A percentile compares a stretch with the other conserved stretches of the same genome.
Evolutionary conservation across 2,329 filamentous ascomycete species (phyloP).

Genomic region (Zymoseptoria ardabiliae): DNA sequence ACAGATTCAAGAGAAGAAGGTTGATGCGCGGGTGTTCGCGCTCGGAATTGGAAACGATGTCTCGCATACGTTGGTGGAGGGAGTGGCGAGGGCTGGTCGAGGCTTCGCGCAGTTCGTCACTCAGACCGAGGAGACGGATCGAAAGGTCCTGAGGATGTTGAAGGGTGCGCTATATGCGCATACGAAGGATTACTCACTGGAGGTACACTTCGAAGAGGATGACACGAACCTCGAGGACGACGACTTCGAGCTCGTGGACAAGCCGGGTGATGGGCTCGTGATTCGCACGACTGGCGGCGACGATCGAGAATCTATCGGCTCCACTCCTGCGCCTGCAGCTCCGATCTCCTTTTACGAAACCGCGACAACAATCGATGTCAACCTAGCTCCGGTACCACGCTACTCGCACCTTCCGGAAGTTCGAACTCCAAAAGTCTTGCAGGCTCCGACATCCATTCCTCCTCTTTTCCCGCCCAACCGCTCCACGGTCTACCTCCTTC

Average conservation of each 20-base stretch:
- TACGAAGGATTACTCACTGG: conserved; percentile 55
- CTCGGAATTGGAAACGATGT: conserved; percentile 50
- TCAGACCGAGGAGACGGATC: conserved; percentile 58
- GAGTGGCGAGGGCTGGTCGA: conserved; percentile 51
- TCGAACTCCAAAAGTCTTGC: conserved; percentile 50
- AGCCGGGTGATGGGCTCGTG: conserved; percentile 44
- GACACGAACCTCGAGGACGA: conserved; percentile 34
- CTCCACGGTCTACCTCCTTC: conserved; percentile 57
- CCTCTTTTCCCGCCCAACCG: conserved; percentile 60
- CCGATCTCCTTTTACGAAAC: conserved; percentile 56
- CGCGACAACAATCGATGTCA: conserved; percentile 38
- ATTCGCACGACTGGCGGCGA: conserved; percentile 27
- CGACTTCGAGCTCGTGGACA: conserved; percentile 58
- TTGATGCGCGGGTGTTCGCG: conserved; percentile 48
- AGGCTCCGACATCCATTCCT: conserved; percentile 57
- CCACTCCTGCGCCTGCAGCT: neutral
- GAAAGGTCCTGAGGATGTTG: conserved; percentile 65
- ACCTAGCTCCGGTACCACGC: conserved; percentile 26
- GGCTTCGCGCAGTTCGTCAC: conserved; percentile 56
- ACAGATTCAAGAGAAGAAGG: conserved; percentile 34
- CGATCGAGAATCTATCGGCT: neutral
- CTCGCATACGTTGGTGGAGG: conserved; percentile 52
- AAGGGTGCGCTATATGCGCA: conserved; percentile 63
- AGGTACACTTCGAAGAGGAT: conserved; percentile 48
- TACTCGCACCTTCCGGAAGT: conserved; percentile 49